Conservation (phyloP, 495 filamentous ascomycete species). For the Terfezia boudieri region DNA sequence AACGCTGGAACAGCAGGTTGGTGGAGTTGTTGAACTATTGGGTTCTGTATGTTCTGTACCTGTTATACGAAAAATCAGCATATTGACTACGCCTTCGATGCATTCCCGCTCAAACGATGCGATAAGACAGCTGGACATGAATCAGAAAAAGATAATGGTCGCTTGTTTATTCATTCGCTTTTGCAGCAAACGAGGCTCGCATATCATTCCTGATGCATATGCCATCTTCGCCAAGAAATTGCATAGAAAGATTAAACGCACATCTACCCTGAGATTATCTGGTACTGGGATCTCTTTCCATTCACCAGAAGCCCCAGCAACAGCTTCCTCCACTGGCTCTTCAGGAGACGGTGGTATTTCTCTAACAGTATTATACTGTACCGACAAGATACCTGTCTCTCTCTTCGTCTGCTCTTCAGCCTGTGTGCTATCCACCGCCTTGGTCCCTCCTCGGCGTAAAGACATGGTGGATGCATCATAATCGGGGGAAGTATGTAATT, state of each 20-base stretch:
- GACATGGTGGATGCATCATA: conserved; percentile 8
- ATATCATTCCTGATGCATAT: too few species aligned
- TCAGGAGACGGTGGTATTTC: conserved; percentile 17
- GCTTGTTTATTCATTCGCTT: too few species aligned
- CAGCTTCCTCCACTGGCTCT: conserved; percentile 5
- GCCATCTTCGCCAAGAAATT: not conserved
- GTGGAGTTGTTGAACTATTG: not conserved
- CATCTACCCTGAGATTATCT: not conserved
- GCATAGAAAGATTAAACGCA: not conserved
- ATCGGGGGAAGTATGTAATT: conserved; percentile 11
- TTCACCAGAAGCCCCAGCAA: not conserved
- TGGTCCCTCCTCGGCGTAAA: conserved; percentile 14
- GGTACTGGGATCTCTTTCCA: not conserved
- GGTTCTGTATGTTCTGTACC: not conserved
- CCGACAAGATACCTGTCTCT: conserved; percentile 14
- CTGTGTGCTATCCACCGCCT: conserved; percentile 13
- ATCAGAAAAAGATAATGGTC: too few species aligned
- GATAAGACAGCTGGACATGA: too few species aligned
- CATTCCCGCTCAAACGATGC: too few species aligned
- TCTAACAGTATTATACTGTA: conserved; percentile 12
- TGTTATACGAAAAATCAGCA: not conserved
- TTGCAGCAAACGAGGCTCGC: too few species aligned
- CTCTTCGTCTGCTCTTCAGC: conserved; percentile 16
- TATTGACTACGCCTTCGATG: too few species aligned
- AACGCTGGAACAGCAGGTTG: not conserved